Percentiles rank a stretch among this genome's conserved stretches.
phyloP scores from a whole-genome alignment of 768 basidiomycete species.

The Jaapia argillacea region DNA sequence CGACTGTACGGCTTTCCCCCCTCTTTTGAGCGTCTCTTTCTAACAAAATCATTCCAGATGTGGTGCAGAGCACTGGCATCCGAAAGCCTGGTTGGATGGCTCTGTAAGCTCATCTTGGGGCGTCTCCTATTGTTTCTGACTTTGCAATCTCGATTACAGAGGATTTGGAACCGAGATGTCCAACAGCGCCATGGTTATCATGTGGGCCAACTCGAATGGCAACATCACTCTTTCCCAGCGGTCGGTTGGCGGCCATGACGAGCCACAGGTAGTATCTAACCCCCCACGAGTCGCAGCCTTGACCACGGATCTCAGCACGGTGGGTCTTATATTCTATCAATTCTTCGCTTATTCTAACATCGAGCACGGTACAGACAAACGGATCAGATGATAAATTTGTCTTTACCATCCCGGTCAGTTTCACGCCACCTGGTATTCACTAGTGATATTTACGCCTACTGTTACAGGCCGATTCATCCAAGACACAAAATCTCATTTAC shows the following conservation, averaged over 20 bases:
- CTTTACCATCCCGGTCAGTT: constrained; percentile 41
- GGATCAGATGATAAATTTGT: constrained; percentile 35
- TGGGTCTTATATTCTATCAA: constrained; percentile 14
- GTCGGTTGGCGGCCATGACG: constrained; percentile 34
- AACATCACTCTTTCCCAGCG: constrained; percentile 60
- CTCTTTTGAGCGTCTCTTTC: too few species aligned
- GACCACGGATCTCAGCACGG: constrained; percentile 24
- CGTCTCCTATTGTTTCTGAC: background rate
- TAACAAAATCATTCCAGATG: too few species aligned
- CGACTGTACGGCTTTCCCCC: too few species aligned
- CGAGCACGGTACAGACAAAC: constrained; percentile 23
- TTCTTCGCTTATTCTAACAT: background rate
- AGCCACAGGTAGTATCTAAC: constrained; percentile 44
- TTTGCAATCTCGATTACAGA: constrained; percentile 21
- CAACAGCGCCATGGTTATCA: constrained; percentile 57
- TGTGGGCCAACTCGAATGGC: constrained; percentile 60
- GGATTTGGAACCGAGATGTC: constrained; percentile 51
- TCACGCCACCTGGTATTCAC: too few species aligned
- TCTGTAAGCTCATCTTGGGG: constrained; percentile 6
- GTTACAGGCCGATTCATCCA: constrained; percentile 25
- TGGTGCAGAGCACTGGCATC: constrained; percentile 9
- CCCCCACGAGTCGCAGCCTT: constrained; percentile 44
- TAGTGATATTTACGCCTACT: constrained; percentile 3
- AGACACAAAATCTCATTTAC: constrained; percentile 41
- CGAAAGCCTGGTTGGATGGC: constrained; percentile 16